Evolutionary conservation across 192 early-diverging fungal species (phyloP), one percentile per base, ranked within the genome.

Genomic region (Podila horticola): DNA sequence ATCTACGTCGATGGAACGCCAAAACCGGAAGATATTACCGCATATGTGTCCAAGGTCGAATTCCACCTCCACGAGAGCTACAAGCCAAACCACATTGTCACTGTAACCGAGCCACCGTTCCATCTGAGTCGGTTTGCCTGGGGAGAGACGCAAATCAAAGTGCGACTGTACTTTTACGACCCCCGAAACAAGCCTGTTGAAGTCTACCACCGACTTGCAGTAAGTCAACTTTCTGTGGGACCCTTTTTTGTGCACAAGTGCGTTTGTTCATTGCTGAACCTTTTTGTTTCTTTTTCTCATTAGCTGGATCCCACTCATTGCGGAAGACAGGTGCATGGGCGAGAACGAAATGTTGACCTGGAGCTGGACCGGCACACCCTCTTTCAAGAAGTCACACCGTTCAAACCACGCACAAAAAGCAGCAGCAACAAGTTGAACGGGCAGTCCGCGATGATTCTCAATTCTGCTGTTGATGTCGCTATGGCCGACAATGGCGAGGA

Each of bases 51-150:
- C 26, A 89, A 88, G 58, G 94, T 97, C 58, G 91, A 96, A 17
- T 95, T 95, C 63, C 92, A 93, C 84, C 85, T 98, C 13, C 96
- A 98, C 74, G 95, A 94, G 66, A 94, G 93, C 65, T 98, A 97
- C 73, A 89, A 88, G 45, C 97, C 97, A 0, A 87, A 94, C 62
- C 92, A 97, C 77, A 89, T 97, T n/a, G 89, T 97, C 8, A 96
- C 97, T 50, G 87, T 97, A 12, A 76, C 77, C 0, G 87, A 89
- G 45, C 89, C 95, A 0, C 94, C 91, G 2, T 96, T 97, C 75
- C 91, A 93, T 66, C 74, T 98, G 64, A 94, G 92, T 19, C 89
- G 96, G n/a, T 92, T 90, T 72, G 97, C 96, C 0, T 98, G 96
- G 96, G 97, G 97, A 36, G 97, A 98, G 82, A 97, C 95, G 61